A percentile compares a stretch with the other conserved stretches of the same genome.
These are phyloP conservation scores for Trichophyton verrucosum DNA, from an alignment of 2,329 filamentous ascomycete species.

Conservation along the genomic window DNA sequence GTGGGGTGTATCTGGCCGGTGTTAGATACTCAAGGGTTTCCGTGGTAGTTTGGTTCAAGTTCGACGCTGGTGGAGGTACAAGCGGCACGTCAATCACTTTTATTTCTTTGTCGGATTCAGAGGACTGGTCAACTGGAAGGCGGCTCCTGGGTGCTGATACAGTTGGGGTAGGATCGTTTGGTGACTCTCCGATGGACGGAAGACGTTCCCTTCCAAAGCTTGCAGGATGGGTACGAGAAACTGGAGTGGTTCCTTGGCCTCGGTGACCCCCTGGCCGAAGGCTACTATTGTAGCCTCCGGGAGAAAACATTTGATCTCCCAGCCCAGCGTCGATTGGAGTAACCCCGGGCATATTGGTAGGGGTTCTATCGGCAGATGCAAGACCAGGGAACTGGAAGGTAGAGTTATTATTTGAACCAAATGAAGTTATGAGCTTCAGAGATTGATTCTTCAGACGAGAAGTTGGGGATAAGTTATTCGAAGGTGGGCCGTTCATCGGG, in stretches of 20 bases:
- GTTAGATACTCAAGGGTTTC: slow-evolving; percentile 29
- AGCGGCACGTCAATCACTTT: slow-evolving; percentile 17
- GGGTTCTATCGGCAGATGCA: slow-evolving; percentile 50
- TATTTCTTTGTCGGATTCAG: slow-evolving; percentile 34
- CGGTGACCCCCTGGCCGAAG: slow-evolving; percentile 47
- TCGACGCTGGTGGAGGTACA: slow-evolving; percentile 19
- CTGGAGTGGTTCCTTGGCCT: slow-evolving; percentile 56
- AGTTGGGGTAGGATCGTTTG: slow-evolving; percentile 38
- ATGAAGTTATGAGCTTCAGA: slow-evolving; percentile 83
- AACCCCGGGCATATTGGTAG: slow-evolving; percentile 60
- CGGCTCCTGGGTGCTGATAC: slow-evolving; percentile 31
- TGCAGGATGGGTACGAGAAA: slow-evolving; percentile 50
- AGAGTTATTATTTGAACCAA: slow-evolving; percentile 41
- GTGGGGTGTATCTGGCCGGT: slow-evolving; percentile 35
- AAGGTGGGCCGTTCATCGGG: slow-evolving; percentile 53
- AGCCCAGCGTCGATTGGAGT: slow-evolving; percentile 77
- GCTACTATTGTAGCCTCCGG: slow-evolving; percentile 49
- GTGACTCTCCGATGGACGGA: slow-evolving; percentile 64
- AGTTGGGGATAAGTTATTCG: slow-evolving; percentile 38
- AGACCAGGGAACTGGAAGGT: slow-evolving; percentile 53
- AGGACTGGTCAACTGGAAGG: slow-evolving; percentile 36
- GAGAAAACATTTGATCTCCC: slow-evolving; percentile 49
- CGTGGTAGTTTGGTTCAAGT: slow-evolving; percentile 23
- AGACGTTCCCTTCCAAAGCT: slow-evolving; percentile 53
- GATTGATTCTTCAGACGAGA: slow-evolving; percentile 63